Conservation (phyloP, 768 basidiomycete species). For the Lanmaoa pseudosensibilis region DNA sequence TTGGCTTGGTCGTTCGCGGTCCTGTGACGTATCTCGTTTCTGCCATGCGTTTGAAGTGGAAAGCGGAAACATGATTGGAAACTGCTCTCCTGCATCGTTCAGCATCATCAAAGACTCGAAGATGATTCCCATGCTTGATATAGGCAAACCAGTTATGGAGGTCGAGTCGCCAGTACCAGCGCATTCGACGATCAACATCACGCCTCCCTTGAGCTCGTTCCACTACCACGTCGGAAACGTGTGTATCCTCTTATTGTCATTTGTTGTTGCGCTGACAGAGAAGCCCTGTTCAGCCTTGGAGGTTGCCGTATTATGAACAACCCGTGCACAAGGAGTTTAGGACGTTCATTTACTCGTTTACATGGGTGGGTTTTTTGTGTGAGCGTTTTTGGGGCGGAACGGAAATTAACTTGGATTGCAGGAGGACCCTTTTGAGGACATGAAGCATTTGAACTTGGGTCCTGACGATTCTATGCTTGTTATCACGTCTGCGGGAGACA, state of each 20-base stretch:
- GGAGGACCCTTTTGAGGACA: slow-evolving; percentile 78
- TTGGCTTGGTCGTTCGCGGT: slow-evolving; percentile 69
- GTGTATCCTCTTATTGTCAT: background rate
- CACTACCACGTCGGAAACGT: slow-evolving; percentile 60
- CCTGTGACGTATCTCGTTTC: slow-evolving; percentile 54
- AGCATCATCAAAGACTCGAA: slow-evolving; percentile 38
- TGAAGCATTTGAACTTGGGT: slow-evolving; percentile 59
- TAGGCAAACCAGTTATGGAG: slow-evolving; percentile 39
- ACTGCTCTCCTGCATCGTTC: slow-evolving; percentile 42
- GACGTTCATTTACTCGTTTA: slow-evolving; percentile 64
- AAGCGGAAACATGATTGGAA: slow-evolving; percentile 58
- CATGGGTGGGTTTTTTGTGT: slow-evolving; percentile 43
- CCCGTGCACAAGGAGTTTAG: slow-evolving; percentile 67
- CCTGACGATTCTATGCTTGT: slow-evolving; percentile 66
- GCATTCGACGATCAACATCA: slow-evolving; percentile 46
- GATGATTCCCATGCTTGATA: slow-evolving; percentile 41
- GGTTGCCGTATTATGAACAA: slow-evolving; percentile 69
- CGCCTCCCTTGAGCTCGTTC: slow-evolving; percentile 58
- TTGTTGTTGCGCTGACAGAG: background rate
- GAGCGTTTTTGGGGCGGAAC: background rate
- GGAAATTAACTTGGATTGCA: slow-evolving; percentile 18
- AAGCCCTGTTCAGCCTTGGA: slow-evolving; percentile 46
- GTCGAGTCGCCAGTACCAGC: slow-evolving; percentile 13
- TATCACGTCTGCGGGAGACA: slow-evolving; percentile 79
- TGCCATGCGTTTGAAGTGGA: slow-evolving; percentile 63